Conservation (phyloP, 2,329 filamentous ascomycete genomes). For the Sordariomycetes sp. region DNA sequence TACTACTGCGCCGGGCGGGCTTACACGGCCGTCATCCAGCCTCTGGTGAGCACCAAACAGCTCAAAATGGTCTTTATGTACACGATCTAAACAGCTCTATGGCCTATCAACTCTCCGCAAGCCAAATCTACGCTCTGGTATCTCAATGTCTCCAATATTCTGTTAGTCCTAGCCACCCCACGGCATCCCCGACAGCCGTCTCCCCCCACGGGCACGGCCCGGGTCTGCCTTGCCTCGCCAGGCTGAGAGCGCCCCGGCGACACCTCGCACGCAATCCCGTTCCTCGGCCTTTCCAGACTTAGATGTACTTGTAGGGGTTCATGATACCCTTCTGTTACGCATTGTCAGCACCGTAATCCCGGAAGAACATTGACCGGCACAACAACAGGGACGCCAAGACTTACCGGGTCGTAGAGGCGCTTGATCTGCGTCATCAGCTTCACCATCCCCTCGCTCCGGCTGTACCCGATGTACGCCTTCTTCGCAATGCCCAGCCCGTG, state of each 20-base stretch:
- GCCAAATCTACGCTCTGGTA: not conserved
- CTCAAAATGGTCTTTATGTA: too few relatives aligned
- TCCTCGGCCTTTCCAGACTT: conserved; percentile 9
- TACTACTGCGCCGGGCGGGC: too few relatives aligned
- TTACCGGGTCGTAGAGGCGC: conserved; percentile 84
- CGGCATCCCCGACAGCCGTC: not conserved
- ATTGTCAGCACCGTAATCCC: not conserved
- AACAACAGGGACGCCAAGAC: conserved; percentile 26
- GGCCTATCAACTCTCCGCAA: too few relatives aligned
- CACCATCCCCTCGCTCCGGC: conserved; percentile 77
- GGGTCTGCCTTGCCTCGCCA: not conserved
- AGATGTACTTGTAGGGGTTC: conserved; percentile 98
- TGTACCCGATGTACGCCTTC: conserved; percentile 92
- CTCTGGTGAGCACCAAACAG: too few relatives aligned
- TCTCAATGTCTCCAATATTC: not conserved
- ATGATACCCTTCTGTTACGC: conserved; percentile 77
- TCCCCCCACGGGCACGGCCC: not conserved
- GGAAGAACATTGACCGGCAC: not conserved
- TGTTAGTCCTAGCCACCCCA: not conserved
- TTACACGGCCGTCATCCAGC: too few relatives aligned
- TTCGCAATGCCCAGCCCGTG: conserved; percentile 91
- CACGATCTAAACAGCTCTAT: too few relatives aligned
- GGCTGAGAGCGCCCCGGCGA: not conserved
- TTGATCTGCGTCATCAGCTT: conserved; percentile 93
- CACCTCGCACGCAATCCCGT: not conserved